Evolutionary conservation across 306 rosid species (phyloP), one percentile per base, ranked within the genome.

Genomic region (Begonia loranthoides): DNA sequence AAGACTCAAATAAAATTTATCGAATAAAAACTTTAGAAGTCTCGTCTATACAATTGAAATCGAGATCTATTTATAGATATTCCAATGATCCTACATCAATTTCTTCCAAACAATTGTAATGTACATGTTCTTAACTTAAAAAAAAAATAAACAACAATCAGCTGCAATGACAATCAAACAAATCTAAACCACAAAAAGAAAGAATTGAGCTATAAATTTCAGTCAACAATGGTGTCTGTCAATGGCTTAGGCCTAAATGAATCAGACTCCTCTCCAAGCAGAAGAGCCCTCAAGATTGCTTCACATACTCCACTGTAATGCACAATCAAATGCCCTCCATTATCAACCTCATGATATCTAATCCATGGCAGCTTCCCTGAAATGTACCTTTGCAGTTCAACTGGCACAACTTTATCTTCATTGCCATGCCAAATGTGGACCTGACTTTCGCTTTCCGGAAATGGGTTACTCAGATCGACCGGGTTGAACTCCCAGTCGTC

Each of bases 391-490:
- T 89, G 97, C 45, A 84, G 73, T 62, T 82, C 57, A 55, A 76
- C 68, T 39, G 97, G 95, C 66, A 89, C 97, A 14, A 89, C 90
- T 67, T 82, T 84, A 50, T 89, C 97, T 62, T 89, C 97, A 33
- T 64, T 82, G 9, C 97, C 97, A 53, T 89, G 97, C 95, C 95
- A 89, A 45, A 89, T 79, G 70, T 89, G 97, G 41, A 79, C 90
- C 40, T 45, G 41, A 17, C 80, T 76, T 51, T 45, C 70, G 45
- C 82, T 79, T 13, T 68, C 54, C 9, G 81, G 69, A 43, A 79
- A 89, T 13, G 97, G 97, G 66, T 77, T 76, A n/a, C 63, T 70
- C 12, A 89, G 68, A 54, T 84, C 73, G 62, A 76, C 16, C 1
- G 97, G 95, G 50, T 89, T 89, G 14, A 85, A 89, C 56, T 79